A percentile compares a stretch with the other conserved stretches of the same genome.
These are phyloP conservation scores for Russula griseocarnosa DNA, from an alignment of 768 basidiomycete genomes.

Conservation along the genomic window DNA sequence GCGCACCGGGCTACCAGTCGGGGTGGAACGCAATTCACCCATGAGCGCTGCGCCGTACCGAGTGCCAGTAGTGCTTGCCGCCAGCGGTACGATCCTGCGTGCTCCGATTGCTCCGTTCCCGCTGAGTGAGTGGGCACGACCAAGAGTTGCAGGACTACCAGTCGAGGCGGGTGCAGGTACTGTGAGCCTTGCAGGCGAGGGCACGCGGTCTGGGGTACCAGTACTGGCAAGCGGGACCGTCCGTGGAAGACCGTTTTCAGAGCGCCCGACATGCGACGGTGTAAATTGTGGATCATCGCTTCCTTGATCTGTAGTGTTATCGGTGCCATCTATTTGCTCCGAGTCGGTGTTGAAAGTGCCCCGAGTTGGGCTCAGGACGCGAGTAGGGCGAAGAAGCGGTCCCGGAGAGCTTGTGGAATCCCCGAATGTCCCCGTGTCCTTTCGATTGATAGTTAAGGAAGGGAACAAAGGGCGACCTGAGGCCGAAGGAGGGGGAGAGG, in stretches of 20 bases:
- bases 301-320: conserved; percentile 28
- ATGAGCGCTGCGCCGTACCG: conserved; percentile 59
- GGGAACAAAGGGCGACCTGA: conserved; percentile 28
- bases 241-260: conserved; percentile 48
- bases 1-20: conserved; percentile 31
- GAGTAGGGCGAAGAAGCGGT: conserved; percentile 42
- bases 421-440: conserved; percentile 31
- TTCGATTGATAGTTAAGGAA: conserved; percentile 29
- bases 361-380: conserved; percentile 39
- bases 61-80: conserved; percentile 54
- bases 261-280: conserved; percentile 47
- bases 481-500: conserved; percentile 30
- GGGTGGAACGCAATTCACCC: conserved; percentile 30
- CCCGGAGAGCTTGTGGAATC: conserved; percentile 26
- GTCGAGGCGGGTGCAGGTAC: background rate
- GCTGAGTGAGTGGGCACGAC: conserved; percentile 13
- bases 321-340: conserved; percentile 7
- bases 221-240: conserved; percentile 43
- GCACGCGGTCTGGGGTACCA: conserved; percentile 27
- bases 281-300: conserved; percentile 34
- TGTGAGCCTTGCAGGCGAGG: conserved; percentile 13
- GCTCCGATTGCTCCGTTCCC: conserved; percentile 2
- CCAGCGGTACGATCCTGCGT: conserved; percentile 34
- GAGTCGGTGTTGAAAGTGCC: conserved; percentile 11
- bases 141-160: conserved; percentile 11